Conservation (phyloP, 176 grass and related monocot genomes). For the Triticum timopheevii region DNA sequence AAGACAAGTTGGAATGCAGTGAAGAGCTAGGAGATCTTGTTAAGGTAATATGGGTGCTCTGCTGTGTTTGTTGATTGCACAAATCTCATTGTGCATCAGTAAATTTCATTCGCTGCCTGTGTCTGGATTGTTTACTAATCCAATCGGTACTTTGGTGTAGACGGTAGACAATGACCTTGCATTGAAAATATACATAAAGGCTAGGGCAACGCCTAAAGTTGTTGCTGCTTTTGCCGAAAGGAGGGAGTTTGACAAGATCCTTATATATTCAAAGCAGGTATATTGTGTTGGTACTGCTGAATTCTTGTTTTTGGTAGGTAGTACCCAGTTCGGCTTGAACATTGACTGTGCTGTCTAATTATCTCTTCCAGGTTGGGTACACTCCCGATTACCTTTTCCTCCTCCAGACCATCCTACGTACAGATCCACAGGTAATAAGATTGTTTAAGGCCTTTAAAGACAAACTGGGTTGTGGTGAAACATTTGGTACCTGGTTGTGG, state of each 20-base stretch:
- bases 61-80: slow-evolving; percentile 7
- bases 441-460: slow-evolving; percentile 19
- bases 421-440: slow-evolving; percentile 84
- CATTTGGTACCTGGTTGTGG: slow-evolving; percentile 2
- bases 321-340: slow-evolving; percentile 23
- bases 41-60: slow-evolving; percentile 43
- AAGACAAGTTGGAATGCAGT: slow-evolving; percentile 94
- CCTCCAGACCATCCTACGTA: slow-evolving; percentile 84
- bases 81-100: background rate
- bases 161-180: slow-evolving; percentile 99
- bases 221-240: slow-evolving; percentile 99
- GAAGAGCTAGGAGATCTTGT: slow-evolving; percentile 97
- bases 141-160: slow-evolving; percentile 42
- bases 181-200: slow-evolving; percentile 97
- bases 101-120: background rate
- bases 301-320: slow-evolving; percentile 8
- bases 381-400: slow-evolving; percentile 96
- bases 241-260: slow-evolving; percentile 90
- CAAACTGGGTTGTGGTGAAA: background rate
- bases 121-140: slow-evolving; percentile 28
- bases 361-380: slow-evolving; percentile 73
- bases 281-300: background rate
- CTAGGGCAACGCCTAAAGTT: slow-evolving; percentile 96
- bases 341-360: slow-evolving; percentile 29
- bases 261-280: slow-evolving; percentile 97